Evolutionary conservation across 345 rosid genomes (phyloP).

Genomic region (Populus ilicifolia): DNA sequence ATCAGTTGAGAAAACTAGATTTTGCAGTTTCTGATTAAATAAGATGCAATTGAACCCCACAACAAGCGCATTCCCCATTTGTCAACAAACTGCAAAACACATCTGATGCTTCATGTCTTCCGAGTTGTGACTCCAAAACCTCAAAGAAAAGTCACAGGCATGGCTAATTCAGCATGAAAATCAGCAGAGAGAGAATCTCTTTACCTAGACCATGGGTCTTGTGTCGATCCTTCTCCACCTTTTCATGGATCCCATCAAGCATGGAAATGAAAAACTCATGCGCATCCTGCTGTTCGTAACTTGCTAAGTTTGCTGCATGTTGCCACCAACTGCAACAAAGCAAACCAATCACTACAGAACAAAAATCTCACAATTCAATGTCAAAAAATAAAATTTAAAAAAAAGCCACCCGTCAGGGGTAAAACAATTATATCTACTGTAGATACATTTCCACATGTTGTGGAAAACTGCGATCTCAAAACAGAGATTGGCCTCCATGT

Average conservation of each 20-base stretch:
- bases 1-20: not conserved
- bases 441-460: too few species aligned
- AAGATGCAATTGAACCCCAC: too few species aligned
- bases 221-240: slow-evolving; percentile 48
- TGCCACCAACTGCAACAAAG: slow-evolving; percentile 82
- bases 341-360: not conserved
- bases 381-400: not conserved
- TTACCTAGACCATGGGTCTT: slow-evolving; percentile 45
- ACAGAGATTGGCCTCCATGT: too few species aligned
- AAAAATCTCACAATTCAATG: not conserved
- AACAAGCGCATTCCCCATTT: too few species aligned
- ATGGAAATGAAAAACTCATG: slow-evolving; percentile 92
- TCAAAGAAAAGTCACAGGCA: not conserved
- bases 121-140: not conserved
- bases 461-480: too few species aligned
- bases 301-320: slow-evolving; percentile 74
- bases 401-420: not conserved
- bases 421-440: not conserved
- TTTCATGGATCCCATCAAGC: slow-evolving; percentile 84
- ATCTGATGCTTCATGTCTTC: too few species aligned
- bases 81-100: too few species aligned
- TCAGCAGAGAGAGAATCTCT: slow-evolving; percentile 1
- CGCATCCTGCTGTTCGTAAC: slow-evolving; percentile 90
- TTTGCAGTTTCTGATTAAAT: too few species aligned
- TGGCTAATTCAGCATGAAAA: not conserved